These are phyloP conservation scores for Exserohilum turcica DNA, from an alignment of 2,329 filamentous ascomycete genomes.

Conservation along the genomic window DNA sequence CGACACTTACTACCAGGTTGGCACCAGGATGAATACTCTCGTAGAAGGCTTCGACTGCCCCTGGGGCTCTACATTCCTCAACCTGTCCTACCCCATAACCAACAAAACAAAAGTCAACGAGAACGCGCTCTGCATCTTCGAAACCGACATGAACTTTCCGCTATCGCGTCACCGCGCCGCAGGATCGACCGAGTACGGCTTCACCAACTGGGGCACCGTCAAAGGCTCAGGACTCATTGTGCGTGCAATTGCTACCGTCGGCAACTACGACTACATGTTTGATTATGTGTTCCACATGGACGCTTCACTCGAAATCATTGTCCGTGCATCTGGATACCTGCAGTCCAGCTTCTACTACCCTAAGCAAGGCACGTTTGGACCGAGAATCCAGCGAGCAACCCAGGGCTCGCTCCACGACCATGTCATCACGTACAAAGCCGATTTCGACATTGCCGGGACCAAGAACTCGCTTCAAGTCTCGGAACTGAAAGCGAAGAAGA, in stretches of 20 bases:
- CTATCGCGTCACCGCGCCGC: conserved; percentile 41
- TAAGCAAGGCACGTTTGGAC: conserved; percentile 43
- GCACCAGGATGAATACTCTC: conserved; percentile 50
- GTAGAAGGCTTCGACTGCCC: conserved; percentile 58
- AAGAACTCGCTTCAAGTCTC: conserved; percentile 45
- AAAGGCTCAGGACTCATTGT: conserved; percentile 45
- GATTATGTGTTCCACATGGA: conserved; percentile 38
- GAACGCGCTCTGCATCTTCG: conserved; percentile 48
- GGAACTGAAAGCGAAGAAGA: not conserved
- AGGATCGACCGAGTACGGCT: conserved; percentile 28
- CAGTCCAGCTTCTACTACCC: conserved; percentile 43
- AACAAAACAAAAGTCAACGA: conserved; percentile 53
- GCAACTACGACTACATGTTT: conserved; percentile 52
- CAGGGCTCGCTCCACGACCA: conserved; percentile 27
- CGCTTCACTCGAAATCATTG: conserved; percentile 43
- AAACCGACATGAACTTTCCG: conserved; percentile 37
- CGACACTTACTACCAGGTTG: conserved; percentile 57
- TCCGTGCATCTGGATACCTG: conserved; percentile 41
- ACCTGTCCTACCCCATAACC: conserved; percentile 53
- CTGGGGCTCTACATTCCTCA: conserved; percentile 56
- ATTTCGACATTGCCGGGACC: conserved; percentile 46
- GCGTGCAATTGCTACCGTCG: conserved; percentile 50
- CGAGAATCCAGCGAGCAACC: conserved; percentile 46
- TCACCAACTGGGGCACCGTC: conserved; percentile 29
- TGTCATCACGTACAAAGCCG: conserved; percentile 51